A percentile compares a stretch with the other conserved stretches of the same genome.
Evolutionary conservation across 2,329 filamentous ascomycete genomes (phyloP).

Genomic region (Scedosporium dehoogii): DNA sequence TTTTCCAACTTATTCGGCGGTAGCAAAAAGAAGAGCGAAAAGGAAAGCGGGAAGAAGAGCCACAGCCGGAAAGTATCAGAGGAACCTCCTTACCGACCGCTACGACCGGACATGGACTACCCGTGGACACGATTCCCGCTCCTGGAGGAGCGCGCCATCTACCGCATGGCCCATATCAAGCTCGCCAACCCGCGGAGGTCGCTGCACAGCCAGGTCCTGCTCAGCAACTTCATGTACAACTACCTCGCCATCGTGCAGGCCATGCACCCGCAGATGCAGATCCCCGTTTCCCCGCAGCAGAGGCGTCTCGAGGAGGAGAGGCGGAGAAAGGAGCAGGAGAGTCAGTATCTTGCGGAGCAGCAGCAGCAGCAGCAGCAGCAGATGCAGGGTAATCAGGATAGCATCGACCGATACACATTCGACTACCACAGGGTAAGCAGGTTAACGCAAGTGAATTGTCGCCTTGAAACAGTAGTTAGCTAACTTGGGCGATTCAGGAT

Average conservation of each 20-base stretch:
- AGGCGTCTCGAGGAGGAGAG: slow-evolving; percentile 49
- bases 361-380: slow-evolving; percentile 29
- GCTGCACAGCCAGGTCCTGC: slow-evolving; percentile 84
- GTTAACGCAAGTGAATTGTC: not conserved
- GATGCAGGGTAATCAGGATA: slow-evolving; percentile 29
- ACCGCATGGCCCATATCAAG: slow-evolving; percentile 98
- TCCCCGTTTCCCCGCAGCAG: slow-evolving; percentile 73
- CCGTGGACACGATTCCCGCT: slow-evolving; percentile 94
- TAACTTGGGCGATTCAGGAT: not conserved
- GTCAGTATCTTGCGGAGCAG: slow-evolving; percentile 35
- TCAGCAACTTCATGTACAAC: slow-evolving; percentile 99
- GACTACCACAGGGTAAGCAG: slow-evolving; percentile 40
- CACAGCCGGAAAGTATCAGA: slow-evolving; percentile 70
- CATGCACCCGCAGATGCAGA: slow-evolving; percentile 93
- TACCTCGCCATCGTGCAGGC: slow-evolving; percentile 98
- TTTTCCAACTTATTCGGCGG: slow-evolving; percentile 90
- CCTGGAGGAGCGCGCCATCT: slow-evolving; percentile 91
- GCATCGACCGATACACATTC: slow-evolving; percentile 40
- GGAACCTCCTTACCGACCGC: slow-evolving; percentile 59
- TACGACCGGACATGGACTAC: slow-evolving; percentile 86
- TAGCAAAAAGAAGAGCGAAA: slow-evolving; percentile 76
- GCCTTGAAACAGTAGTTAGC: not conserved
- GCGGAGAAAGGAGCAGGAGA: slow-evolving; percentile 36
- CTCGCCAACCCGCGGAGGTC: slow-evolving; percentile 92
- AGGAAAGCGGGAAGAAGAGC: slow-evolving; percentile 62